Base-by-base conservation (phyloP, 495 filamentous ascomycete species). In the Lepidopterella palustris region DNA sequence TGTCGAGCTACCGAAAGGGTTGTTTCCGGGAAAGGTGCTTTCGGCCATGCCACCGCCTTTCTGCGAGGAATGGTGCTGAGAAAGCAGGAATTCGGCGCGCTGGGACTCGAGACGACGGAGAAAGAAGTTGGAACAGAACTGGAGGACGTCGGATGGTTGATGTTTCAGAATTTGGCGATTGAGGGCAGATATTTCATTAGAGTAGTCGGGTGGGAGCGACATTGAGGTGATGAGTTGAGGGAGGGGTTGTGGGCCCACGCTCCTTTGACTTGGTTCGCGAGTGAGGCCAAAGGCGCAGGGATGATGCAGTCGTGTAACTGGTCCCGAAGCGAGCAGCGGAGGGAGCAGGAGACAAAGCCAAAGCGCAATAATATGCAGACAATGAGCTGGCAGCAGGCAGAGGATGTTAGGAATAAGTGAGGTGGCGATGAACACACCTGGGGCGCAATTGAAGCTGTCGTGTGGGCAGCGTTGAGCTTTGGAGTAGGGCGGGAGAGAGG, bases 111-210 rank as follows among this genome's bases (percentile, higher is more conserved):
- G 79, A 58, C 83, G 82, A 61, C 76, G 76, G 51, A 73, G 73
- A 74, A 86, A 87, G 73, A 78, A 80, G 71, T 86, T 83, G 72
- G 83, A 78, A 67, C 84, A 86, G 74, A 85, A 86, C 67, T 86
- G 84, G 63, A 85, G 77, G 70, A 83, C 71, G 73, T 87, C 84
- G 60, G 71, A 45, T 9, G 82, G 82, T 47, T 79, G 72, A 18
- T 74, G 57, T 59, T 77, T 77, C 42, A 73, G 69, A 60, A 87
- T 68, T 64, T 84, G 78, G 70, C 72, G 76, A 62, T 80, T 79
- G 63, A 86, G 79, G 58, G 75, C 68, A 55, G 80, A 74, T 72
- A 86, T 80, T 68, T 86, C 83, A 66, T 81, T 71, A 66, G 73
- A 67, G 70, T 84, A 85, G 71, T 78, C 73, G 61, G 72, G 55